Evolutionary conservation across 768 basidiomycete genomes (phyloP).

Genomic region (Hortiboletus flavorubellus): DNA sequence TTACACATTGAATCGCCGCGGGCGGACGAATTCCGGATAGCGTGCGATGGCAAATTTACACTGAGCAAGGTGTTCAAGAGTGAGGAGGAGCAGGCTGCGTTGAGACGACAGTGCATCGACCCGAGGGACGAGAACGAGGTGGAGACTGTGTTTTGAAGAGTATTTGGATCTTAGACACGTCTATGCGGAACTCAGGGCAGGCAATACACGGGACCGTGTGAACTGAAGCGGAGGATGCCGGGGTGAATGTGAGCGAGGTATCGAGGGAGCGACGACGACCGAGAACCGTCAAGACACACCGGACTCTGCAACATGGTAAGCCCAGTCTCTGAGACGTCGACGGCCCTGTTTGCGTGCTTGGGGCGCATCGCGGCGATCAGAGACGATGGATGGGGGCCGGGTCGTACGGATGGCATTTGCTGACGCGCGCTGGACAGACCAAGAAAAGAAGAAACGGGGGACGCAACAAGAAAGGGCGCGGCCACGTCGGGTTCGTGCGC

Average conservation of each 20-base stretch:
- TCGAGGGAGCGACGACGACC: conserved; percentile 15
- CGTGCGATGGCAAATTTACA: conserved; percentile 51
- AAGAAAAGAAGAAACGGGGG: conserved; percentile 99
- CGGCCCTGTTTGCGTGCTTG: neutral
- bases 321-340: neutral
- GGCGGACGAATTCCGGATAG: conserved; percentile 56
- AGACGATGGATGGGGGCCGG: conserved; percentile 5
- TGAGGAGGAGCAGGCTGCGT: conserved; percentile 43
- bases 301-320: conserved; percentile 31
- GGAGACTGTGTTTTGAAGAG: conserved; percentile 24
- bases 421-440: conserved; percentile 51
- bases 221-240: conserved; percentile 22
- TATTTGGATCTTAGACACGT: too few relatives aligned
- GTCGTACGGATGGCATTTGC: conserved; percentile 12
- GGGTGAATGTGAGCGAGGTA: neutral
- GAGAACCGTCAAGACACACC: conserved; percentile 22
- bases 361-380: neutral
- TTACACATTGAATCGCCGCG: conserved; percentile 47
- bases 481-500: conserved; percentile 90
- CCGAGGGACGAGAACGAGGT: conserved; percentile 19
- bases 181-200: conserved; percentile 25
- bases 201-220: conserved; percentile 17
- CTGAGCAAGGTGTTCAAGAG: conserved; percentile 68
- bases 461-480: conserved; percentile 99
- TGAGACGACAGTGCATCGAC: conserved; percentile 31